phyloP scores from a whole-genome alignment of 202 grass and related monocot genomes.

The Digitaria exilis region DNA sequence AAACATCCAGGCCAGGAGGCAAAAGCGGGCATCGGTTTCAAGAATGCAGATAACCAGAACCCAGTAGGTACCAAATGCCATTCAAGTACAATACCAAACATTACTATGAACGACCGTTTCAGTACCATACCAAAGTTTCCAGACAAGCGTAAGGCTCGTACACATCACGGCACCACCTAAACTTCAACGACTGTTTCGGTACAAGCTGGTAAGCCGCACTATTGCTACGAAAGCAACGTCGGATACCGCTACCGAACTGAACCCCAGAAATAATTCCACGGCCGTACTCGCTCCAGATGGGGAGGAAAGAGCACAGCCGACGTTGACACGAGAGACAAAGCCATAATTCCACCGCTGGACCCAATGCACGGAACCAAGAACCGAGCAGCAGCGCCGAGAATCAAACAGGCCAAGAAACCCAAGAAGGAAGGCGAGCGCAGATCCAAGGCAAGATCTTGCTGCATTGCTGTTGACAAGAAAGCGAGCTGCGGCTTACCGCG shows the following conservation, averaged over 20 bases:
- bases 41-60: conserved; percentile 12
- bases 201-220: conserved; percentile 33
- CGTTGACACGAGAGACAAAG: conserved; percentile 31
- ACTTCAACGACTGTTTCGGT: conserved; percentile 23
- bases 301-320: conserved; percentile 11
- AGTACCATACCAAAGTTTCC: conserved; percentile 25
- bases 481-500: conserved; percentile 36
- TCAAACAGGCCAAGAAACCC: neutral
- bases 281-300: conserved; percentile 13
- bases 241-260: conserved; percentile 29
- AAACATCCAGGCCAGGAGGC: neutral
- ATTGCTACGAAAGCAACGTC: conserved; percentile 36
- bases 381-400: neutral
- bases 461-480: conserved; percentile 19
- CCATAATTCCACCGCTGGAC: conserved; percentile 20
- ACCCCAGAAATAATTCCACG: conserved; percentile 12
- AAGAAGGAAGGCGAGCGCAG: conserved; percentile 27
- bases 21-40: neutral
- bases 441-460: conserved; percentile 50
- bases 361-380: conserved; percentile 28
- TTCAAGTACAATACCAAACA: conserved; percentile 23
- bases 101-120: neutral
- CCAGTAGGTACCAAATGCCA: neutral
- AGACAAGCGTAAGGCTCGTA: conserved; percentile 8
- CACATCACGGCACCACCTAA: conserved; percentile 18